phyloP scores from a whole-genome alignment of 2,329 filamentous ascomycete genomes.

The Cordyceps cicadae region DNA sequence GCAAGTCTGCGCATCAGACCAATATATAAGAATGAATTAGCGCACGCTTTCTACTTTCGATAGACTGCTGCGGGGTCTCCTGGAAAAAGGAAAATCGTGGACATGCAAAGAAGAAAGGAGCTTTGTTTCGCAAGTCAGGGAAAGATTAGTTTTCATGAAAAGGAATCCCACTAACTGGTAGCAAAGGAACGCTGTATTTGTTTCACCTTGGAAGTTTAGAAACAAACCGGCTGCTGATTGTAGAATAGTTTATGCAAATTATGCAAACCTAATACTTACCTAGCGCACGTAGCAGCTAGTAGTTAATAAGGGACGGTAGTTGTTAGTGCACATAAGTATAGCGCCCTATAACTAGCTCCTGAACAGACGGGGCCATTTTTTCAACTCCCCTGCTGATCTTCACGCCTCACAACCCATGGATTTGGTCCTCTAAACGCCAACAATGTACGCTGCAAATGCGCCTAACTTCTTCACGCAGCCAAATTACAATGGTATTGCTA shows the following conservation, averaged over 20 bases:
- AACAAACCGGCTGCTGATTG: background rate
- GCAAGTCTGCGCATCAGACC: background rate
- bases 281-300: background rate
- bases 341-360: background rate
- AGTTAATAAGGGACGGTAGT: background rate
- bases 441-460: no score
- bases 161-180: background rate
- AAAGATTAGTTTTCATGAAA: no score
- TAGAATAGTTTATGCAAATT: background rate
- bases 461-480: no score
- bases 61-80: background rate
- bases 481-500: background rate
- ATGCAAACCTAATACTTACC: background rate
- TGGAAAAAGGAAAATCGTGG: background rate
- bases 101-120: background rate
- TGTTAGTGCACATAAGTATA: background rate
- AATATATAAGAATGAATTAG: background rate
- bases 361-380: background rate
- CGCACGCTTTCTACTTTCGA: background rate
- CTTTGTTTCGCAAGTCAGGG: background rate
- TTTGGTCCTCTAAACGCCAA: background rate
- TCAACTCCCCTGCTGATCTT: background rate
- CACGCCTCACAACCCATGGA: background rate
- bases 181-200: background rate
- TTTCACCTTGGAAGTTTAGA: background rate